These are phyloP conservation scores for Lactarius indigo DNA, from an alignment of 768 basidiomycete species.

Conservation along the genomic window DNA sequence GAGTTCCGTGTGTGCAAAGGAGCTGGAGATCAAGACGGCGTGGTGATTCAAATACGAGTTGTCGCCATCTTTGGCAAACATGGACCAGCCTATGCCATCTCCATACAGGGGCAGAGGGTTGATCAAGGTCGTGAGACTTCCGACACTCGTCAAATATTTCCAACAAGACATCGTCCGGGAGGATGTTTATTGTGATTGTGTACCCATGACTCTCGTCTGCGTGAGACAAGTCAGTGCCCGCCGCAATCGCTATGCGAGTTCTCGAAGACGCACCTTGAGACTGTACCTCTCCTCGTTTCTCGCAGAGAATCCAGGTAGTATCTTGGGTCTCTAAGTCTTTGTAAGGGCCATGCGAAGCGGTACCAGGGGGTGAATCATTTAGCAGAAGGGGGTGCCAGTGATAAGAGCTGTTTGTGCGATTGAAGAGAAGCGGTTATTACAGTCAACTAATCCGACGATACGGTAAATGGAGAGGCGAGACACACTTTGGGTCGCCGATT, in stretches of 20 bases:
- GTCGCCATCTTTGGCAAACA: conserved; percentile 4
- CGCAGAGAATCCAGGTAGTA: not conserved
- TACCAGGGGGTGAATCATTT: not conserved
- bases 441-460: not conserved
- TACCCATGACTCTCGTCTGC: not conserved
- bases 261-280: not conserved
- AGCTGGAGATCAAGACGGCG: conserved; percentile 3
- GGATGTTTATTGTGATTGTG: not conserved
- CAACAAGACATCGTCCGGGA: not conserved
- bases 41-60: not conserved
- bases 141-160: not conserved
- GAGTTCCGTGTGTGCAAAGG: not conserved
- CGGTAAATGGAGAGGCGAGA: not conserved
- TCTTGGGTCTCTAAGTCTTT: not conserved
- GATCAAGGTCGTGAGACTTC: not conserved
- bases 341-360: not conserved
- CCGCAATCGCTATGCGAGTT: not conserved
- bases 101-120: not conserved
- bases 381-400: not conserved
- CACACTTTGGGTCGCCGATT: not conserved
- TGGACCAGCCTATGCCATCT: not conserved
- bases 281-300: not conserved
- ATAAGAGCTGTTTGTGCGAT: not conserved
- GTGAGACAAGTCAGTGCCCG: not conserved
- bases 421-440: not conserved